These are phyloP conservation scores for Euphorbia tirucalli DNA, from an alignment of 345 rosid genomes.

Conservation along the genomic window DNA sequence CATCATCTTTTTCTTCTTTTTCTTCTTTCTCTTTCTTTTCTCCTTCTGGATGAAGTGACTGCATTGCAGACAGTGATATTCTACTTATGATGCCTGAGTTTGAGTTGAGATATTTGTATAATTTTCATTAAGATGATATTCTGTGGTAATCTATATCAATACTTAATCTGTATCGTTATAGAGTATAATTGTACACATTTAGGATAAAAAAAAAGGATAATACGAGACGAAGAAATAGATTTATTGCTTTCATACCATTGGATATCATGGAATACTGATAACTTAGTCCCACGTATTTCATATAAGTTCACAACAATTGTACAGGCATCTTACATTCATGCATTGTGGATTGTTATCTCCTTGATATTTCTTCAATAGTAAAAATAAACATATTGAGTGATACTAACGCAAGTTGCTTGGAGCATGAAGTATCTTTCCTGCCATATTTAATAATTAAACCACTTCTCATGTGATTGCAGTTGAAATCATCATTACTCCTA, in stretches of 20 bases:
- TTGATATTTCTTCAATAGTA: not conserved
- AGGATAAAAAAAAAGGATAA: not conserved
- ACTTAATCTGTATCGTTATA: too few species aligned
- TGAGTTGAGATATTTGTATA: too few species aligned
- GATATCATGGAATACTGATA: not conserved
- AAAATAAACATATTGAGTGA: not conserved
- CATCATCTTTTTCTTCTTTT: too few species aligned
- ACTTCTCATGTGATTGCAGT: slow-evolving; percentile 40
- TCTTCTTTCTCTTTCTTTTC: too few species aligned
- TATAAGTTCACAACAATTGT: not conserved
- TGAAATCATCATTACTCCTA: slow-evolving; percentile 89
- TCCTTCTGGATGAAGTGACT: too few species aligned
- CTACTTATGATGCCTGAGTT: too few species aligned
- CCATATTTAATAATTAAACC: not conserved
- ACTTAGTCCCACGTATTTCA: not conserved
- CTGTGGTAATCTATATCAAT: too few species aligned
- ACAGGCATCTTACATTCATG: not conserved
- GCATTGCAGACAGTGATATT: too few species aligned
- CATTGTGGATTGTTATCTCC: not conserved
- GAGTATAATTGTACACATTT: not conserved
- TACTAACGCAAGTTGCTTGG: not conserved
- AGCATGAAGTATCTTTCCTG: not conserved
- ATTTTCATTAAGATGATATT: too few species aligned
- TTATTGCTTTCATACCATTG: not conserved
- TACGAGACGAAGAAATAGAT: not conserved